phyloP scores from a whole-genome alignment of 2,329 filamentous ascomycete species.

The Xylariaceae sp. region DNA sequence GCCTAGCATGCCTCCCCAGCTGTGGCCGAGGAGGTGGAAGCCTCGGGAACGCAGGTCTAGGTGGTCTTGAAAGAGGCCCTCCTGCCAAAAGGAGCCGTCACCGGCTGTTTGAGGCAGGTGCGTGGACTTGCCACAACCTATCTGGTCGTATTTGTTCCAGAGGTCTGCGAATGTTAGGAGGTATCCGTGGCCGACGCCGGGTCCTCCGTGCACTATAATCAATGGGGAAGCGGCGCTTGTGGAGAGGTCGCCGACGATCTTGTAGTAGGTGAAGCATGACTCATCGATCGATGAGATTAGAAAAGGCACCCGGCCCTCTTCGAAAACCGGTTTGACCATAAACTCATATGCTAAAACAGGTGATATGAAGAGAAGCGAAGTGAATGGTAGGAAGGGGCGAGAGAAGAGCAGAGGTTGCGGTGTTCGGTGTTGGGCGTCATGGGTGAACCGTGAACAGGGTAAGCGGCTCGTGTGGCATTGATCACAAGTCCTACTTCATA shows the following conservation, averaged over 20 bases:
- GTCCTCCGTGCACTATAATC: constrained; percentile 27
- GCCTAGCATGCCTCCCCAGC: constrained; percentile 31
- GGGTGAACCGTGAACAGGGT: too few relatives aligned
- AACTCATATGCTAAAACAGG: too few relatives aligned
- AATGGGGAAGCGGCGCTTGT: constrained; percentile 8
- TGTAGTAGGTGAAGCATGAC: constrained; percentile 26
- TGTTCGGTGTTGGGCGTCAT: too few relatives aligned
- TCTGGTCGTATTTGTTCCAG: constrained; percentile 23
- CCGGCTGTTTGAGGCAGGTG: constrained; percentile 27
- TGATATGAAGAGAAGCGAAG: too few relatives aligned
- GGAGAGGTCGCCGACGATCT: constrained; percentile 27
- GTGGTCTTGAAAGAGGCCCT: constrained; percentile 27
- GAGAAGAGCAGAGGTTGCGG: too few relatives aligned
- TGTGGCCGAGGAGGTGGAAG: constrained; percentile 32
- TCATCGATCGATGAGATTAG: constrained; percentile 17
- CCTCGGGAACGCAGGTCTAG: constrained; percentile 19
- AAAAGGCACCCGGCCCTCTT: constrained; percentile 24
- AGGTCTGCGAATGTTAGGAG: constrained; percentile 11
- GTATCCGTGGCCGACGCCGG: constrained; percentile 24
- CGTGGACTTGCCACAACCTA: constrained; percentile 28
- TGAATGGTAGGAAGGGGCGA: too few relatives aligned
- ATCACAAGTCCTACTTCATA: too few relatives aligned
- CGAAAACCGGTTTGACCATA: too few relatives aligned
- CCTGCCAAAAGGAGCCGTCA: constrained; percentile 29
- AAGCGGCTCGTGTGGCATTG: too few relatives aligned